Evolutionary conservation across 1,284 basidiomycete species (phyloP).

Genomic region (Ustilago curta): DNA sequence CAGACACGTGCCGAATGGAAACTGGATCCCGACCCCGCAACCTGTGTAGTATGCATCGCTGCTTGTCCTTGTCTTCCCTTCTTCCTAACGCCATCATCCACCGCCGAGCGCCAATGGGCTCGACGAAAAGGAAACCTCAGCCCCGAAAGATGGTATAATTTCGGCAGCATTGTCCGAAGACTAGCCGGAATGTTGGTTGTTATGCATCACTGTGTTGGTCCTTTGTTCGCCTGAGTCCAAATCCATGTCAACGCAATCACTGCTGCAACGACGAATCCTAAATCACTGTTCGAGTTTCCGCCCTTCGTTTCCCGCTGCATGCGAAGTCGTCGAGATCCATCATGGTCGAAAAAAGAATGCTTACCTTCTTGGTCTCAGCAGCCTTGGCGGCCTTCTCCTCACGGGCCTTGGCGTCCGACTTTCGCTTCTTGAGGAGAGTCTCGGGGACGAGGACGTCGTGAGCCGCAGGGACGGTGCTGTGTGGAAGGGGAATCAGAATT

Average conservation of each 20-base stretch:
- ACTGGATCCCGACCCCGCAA: background rate
- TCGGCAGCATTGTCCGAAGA: constrained; percentile 65
- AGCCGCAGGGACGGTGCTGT: constrained; percentile 65
- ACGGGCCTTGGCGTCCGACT: constrained; percentile 95
- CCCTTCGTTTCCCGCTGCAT: constrained; percentile 78
- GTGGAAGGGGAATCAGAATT: background rate
- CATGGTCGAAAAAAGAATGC: constrained; percentile 14
- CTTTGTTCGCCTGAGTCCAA: constrained; percentile 18
- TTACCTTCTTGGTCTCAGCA: constrained; percentile 89
- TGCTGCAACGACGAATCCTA: constrained; percentile 32
- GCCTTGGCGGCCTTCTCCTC: constrained; percentile 93
- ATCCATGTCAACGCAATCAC: background rate
- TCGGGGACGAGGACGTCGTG: constrained; percentile 68
- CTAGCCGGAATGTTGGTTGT: constrained; percentile 63
- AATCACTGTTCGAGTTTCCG: constrained; percentile 72
- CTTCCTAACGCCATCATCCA: background rate
- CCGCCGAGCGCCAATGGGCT: background rate
- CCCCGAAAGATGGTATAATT: constrained; percentile 70
- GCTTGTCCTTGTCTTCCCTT: background rate
- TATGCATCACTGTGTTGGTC: constrained; percentile 61
- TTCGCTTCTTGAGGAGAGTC: constrained; percentile 79
- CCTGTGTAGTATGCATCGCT: background rate
- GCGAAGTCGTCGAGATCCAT: constrained; percentile 76
- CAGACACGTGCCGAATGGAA: background rate
- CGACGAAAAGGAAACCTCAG: constrained; percentile 53